A percentile compares a stretch with the other conserved stretches of the same genome.
Conservation (phyloP, 352 stramenopile genomes). For the Hyaloperonospora arabidopsidis region DNA sequence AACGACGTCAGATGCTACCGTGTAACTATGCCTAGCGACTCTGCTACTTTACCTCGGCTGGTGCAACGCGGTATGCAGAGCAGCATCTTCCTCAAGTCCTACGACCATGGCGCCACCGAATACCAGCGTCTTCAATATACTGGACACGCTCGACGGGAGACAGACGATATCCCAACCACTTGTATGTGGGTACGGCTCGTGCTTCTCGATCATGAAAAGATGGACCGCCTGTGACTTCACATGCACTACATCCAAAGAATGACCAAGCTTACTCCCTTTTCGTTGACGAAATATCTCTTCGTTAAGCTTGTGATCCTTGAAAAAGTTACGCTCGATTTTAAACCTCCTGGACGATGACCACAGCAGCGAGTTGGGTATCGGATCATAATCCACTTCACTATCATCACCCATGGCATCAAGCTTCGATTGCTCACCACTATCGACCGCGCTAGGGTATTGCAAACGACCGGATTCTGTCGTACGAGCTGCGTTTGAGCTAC, state of each 20-base stretch:
- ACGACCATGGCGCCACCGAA: slow-evolving; percentile 65
- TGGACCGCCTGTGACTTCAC: slow-evolving; percentile 22
- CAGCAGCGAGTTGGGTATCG: slow-evolving; percentile 37
- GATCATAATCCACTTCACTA: slow-evolving; percentile 3
- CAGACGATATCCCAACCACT: slow-evolving; percentile 69
- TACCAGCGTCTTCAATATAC: slow-evolving; percentile 53
- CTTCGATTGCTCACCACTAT: background rate
- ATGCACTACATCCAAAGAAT: slow-evolving; percentile 1
- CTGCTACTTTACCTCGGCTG: slow-evolving; percentile 27
- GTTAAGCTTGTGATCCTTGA: slow-evolving; percentile 61
- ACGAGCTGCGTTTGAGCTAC: background rate
- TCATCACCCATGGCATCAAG: slow-evolving; percentile 2
- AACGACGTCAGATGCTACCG: slow-evolving; percentile 4
- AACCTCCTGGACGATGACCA: slow-evolving; percentile 49
- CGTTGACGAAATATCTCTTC: slow-evolving; percentile 27
- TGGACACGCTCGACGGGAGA: slow-evolving; percentile 30
- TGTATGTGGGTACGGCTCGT: slow-evolving; percentile 31
- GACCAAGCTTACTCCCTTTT: slow-evolving; percentile 10
- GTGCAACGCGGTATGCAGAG: slow-evolving; percentile 47
- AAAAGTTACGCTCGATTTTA: slow-evolving; percentile 27
- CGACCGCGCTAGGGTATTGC: slow-evolving; percentile 27
- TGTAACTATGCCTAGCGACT: background rate
- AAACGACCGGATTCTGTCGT: background rate
- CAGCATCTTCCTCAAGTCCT: slow-evolving; percentile 59
- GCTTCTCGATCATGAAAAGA: slow-evolving; percentile 39